Evolutionary conservation across 164 flowering plant genomes (phyloP).

Genomic region (Protea cynaroides): DNA sequence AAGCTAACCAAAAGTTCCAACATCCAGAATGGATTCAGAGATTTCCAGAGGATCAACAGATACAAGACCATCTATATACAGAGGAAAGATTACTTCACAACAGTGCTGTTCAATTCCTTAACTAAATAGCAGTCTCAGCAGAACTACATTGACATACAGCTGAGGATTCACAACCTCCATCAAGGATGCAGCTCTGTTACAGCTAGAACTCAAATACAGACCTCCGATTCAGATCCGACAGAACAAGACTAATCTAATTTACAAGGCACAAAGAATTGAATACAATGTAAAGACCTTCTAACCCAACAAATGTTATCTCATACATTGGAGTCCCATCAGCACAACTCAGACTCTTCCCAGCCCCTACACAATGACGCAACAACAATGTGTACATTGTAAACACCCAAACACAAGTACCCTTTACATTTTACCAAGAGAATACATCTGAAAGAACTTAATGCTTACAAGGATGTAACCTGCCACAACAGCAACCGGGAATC

Average conservation of each 20-base stretch:
- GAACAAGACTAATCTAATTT: neutral
- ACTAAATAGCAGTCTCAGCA: neutral
- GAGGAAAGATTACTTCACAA: neutral
- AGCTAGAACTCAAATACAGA: neutral
- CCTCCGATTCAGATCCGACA: neutral
- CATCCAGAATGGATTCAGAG: too few species aligned
- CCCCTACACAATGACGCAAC: neutral
- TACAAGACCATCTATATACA: neutral
- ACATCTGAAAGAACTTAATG: slow-evolving; percentile 1
- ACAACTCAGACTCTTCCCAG: neutral
- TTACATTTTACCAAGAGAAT: slow-evolving; percentile 4
- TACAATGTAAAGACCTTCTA: neutral
- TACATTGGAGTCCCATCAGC: neutral
- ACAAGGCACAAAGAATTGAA: neutral
- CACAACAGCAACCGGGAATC: slow-evolving; percentile 2
- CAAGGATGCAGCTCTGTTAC: neutral
- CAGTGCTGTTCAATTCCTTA: neutral
- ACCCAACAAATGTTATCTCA: neutral
- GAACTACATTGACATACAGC: neutral
- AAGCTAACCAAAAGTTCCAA: neutral
- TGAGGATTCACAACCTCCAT: neutral
- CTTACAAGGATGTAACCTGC: slow-evolving; percentile 5
- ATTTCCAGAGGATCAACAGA: neutral
- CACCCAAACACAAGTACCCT: neutral
- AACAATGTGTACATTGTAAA: neutral